Percentiles rank a stretch among this genome's conserved stretches.
phyloP scores from a whole-genome alignment of 805 yeast species.

The Kazachstania bromeliacearum region DNA sequence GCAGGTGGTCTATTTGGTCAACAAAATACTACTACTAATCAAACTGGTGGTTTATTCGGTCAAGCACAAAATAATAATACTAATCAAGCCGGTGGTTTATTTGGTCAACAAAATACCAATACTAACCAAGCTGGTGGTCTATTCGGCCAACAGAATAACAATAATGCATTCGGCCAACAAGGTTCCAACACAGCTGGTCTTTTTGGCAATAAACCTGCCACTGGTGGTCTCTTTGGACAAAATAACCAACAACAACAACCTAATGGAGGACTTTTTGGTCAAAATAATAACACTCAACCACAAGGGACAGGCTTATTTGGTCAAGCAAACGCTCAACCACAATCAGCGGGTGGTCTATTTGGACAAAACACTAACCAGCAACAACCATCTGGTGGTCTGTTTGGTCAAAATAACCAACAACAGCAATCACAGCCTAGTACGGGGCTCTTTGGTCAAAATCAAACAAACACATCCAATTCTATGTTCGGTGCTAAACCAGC shows the following conservation, averaged over 20 bases:
- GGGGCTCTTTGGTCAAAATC: conserved; percentile 18
- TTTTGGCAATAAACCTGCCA: conserved; percentile 3
- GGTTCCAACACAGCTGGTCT: conserved; percentile 10
- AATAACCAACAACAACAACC: conserved; percentile 13
- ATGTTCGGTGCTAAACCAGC: conserved; percentile 18
- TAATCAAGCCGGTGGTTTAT: conserved; percentile 22
- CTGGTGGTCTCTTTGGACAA: conserved; percentile 10
- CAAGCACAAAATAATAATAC: conserved; percentile 11
- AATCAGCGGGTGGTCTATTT: conserved; percentile 29
- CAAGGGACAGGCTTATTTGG: conserved; percentile 26
- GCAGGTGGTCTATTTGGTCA: conserved; percentile 30
- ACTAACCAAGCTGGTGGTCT: conserved; percentile 28
- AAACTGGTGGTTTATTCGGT: conserved; percentile 26
- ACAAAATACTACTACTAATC: conserved; percentile 4
- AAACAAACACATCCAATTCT: conserved; percentile 7
- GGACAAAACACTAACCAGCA: conserved; percentile 29
- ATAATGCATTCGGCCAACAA: conserved; percentile 14
- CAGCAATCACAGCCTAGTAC: conserved; percentile 9
- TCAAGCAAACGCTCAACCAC: conserved; percentile 9
- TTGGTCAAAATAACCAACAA: conserved; percentile 23
- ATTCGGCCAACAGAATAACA: conserved; percentile 24
- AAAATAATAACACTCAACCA: conserved; percentile 10
- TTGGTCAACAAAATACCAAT: conserved; percentile 20
- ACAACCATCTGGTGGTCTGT: conserved; percentile 27
- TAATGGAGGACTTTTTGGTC: conserved; percentile 32